Evolutionary conservation across 306 rosid genomes (phyloP).

Genomic region (Vicia villosa): DNA sequence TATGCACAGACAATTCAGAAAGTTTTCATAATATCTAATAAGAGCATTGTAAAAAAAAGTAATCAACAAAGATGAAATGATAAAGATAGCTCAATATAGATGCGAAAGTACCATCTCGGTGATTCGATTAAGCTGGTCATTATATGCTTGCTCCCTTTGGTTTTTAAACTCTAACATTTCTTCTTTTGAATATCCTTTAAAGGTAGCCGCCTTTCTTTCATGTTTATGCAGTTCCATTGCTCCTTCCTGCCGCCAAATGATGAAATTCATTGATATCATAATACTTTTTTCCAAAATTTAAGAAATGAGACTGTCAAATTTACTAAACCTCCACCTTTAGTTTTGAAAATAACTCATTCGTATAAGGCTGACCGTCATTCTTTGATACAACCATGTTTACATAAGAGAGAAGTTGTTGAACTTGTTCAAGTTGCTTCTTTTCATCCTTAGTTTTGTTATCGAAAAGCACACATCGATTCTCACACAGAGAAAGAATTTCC

Average conservation of each 20-base stretch:
- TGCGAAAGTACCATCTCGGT: conserved; percentile 69
- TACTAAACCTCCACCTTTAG: conserved; percentile 53
- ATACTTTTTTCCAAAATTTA: background rate
- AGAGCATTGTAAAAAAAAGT: no score
- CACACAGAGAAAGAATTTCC: conserved; percentile 64
- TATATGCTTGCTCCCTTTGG: conserved; percentile 59
- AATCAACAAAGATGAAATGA: no score
- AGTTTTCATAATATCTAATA: no score
- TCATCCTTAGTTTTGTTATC: conserved; percentile 81
- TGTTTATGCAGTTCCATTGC: conserved; percentile 57
- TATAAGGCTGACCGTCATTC: conserved; percentile 71
- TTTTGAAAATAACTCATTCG: conserved; percentile 71
- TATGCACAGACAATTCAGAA: background rate
- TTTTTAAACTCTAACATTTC: conserved; percentile 50
- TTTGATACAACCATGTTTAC: conserved; percentile 52
- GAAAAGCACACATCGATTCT: conserved; percentile 71
- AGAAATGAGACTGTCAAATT: background rate
- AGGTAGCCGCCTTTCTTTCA: conserved; percentile 55
- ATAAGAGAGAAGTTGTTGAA: conserved; percentile 60
- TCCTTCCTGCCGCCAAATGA: conserved; percentile 53
- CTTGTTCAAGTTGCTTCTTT: conserved; percentile 56
- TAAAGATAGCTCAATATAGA: background rate
- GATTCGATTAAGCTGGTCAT: conserved; percentile 71
- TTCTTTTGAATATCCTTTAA: conserved; percentile 54
- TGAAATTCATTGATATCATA: conserved; percentile 20